phyloP scores from a whole-genome alignment of 805 yeast genomes.

The Saturnispora quitensis region DNA sequence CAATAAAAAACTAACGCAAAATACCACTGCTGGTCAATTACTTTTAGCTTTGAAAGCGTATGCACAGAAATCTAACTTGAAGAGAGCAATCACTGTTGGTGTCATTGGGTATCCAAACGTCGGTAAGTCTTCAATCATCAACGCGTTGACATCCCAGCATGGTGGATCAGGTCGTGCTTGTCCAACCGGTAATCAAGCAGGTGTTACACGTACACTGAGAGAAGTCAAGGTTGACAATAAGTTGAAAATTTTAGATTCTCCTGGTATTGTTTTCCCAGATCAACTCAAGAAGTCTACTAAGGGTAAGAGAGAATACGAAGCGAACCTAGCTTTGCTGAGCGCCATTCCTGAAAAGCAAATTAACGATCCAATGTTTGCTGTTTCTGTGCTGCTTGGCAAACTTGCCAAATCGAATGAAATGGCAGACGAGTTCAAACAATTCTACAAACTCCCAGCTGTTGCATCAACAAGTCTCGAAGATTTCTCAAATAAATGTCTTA shows the following conservation, averaged over 20 bases:
- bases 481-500: slow-evolving; percentile 76
- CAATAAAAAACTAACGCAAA: slow-evolving; percentile 63
- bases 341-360: slow-evolving; percentile 86
- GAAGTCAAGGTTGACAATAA: slow-evolving; percentile 89
- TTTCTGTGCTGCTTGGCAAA: slow-evolving; percentile 65
- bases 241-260: slow-evolving; percentile 84
- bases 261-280: slow-evolving; percentile 92
- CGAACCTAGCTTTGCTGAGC: slow-evolving; percentile 80
- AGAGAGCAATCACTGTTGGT: slow-evolving; percentile 87
- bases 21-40: slow-evolving; percentile 63
- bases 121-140: slow-evolving; percentile 91
- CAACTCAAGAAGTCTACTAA: slow-evolving; percentile 33
- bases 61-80: slow-evolving; percentile 74
- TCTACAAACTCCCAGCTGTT: slow-evolving; percentile 74
- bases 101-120: slow-evolving; percentile 97
- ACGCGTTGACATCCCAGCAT: slow-evolving; percentile 77
- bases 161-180: slow-evolving; percentile 68
- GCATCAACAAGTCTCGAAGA: slow-evolving; percentile 65
- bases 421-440: slow-evolving; percentile 65
- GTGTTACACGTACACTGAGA: slow-evolving; percentile 87
- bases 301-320: slow-evolving; percentile 58
- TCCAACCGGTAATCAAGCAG: slow-evolving; percentile 97
- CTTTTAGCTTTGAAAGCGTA: slow-evolving; percentile 77
- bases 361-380: slow-evolving; percentile 76
- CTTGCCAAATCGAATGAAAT: slow-evolving; percentile 63